Evolutionary conservation across 2,329 filamentous ascomycete species (phyloP), one percentile per base, ranked within the genome.

Genomic region (Aspergillus glaucus): DNA sequence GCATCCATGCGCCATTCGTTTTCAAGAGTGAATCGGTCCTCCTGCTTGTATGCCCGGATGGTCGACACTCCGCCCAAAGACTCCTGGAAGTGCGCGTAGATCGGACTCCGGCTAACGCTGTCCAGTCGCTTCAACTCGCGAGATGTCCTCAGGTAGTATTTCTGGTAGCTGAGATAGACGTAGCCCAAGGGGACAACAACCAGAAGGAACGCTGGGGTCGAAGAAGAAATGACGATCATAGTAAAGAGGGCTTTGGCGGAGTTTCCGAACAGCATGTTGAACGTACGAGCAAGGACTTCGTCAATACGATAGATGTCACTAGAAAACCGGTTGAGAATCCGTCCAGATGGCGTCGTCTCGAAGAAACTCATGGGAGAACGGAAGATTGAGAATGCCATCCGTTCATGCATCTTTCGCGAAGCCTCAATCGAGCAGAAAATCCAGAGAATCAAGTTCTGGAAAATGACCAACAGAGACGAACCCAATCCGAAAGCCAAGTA

Each of bases 381-480:
- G 79, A 98, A 98, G 60, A 97, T 96, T 15, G 93, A 90, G 61
- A 87, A 93, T 40, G 92, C 92, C 93, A 98, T 97, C 55, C 88
- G 81, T 72, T 97, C 93, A 67, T 98, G 93, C 49, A 98, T 79
- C 73, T 97, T 98, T 54, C 93, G 83, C 17, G 92, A 96, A 45
- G 93, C 93, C 80, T 98, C 93, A 54, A 98, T 98, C 4, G 93
- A 97, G 73, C 94, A 98, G 74, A 98, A 97, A 57, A 98, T 97
- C 93, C 93, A 98, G 24, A 98, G 77, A 55, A 98, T 90, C 58
- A 98, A 75, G 5, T 92, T 97, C 71, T 97, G 93, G 26, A 94
- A 64, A 39, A 97, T 89, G 3, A 94, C 92, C 55, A 98, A 76
- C 40, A 81, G 78, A 37, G 93, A 86, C 22, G 88, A 85, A 28